These are phyloP conservation scores for Yarrowia galli DNA, from an alignment of 1,139 yeast species.

Conservation along the genomic window DNA sequence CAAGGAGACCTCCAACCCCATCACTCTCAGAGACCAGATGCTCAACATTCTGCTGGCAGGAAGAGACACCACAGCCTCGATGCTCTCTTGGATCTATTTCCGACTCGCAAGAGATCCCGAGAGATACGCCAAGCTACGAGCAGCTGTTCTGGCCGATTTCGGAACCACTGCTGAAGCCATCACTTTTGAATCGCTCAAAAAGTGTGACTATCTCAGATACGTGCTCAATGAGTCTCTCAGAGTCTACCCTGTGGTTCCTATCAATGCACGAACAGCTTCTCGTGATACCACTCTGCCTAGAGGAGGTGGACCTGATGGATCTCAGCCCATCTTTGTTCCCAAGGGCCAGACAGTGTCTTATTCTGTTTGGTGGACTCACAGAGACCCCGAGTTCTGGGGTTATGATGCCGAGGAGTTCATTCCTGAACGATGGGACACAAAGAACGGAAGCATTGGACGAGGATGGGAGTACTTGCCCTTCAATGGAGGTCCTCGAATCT, in stretches of 20 bases:
- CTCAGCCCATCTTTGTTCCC: slow-evolving; percentile 55
- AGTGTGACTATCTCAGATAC: slow-evolving; percentile 58
- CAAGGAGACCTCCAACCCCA: slow-evolving; percentile 59
- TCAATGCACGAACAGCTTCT: slow-evolving; percentile 59
- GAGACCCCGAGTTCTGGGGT: slow-evolving; percentile 57
- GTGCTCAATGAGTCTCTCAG: slow-evolving; percentile 62
- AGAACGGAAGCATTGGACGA: slow-evolving; percentile 41
- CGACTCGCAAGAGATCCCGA: slow-evolving; percentile 59
- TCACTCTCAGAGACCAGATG: slow-evolving; percentile 58
- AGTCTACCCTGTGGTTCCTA: slow-evolving; percentile 64
- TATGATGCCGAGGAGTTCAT: slow-evolving; percentile 57
- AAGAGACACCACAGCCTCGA: slow-evolving; percentile 61
- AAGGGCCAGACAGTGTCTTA: slow-evolving; percentile 59
- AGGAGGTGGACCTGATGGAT: slow-evolving; percentile 55
- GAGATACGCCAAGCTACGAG: slow-evolving; percentile 47
- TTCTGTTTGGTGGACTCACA: slow-evolving; percentile 56
- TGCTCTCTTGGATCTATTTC: slow-evolving; percentile 56
- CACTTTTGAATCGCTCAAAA: slow-evolving; percentile 60
- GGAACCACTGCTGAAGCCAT: slow-evolving; percentile 44
- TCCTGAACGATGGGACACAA: slow-evolving; percentile 60
- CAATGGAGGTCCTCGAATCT: slow-evolving; percentile 67
- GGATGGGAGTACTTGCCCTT: slow-evolving; percentile 53
- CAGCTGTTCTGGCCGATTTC: slow-evolving; percentile 45
- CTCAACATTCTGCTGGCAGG: slow-evolving; percentile 61
- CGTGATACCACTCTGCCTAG: slow-evolving; percentile 48